Evolutionary conservation across 2,329 filamentous ascomycete species (phyloP), one percentile per base, ranked within the genome.

Genomic region (Cordyceps farinosa): DNA sequence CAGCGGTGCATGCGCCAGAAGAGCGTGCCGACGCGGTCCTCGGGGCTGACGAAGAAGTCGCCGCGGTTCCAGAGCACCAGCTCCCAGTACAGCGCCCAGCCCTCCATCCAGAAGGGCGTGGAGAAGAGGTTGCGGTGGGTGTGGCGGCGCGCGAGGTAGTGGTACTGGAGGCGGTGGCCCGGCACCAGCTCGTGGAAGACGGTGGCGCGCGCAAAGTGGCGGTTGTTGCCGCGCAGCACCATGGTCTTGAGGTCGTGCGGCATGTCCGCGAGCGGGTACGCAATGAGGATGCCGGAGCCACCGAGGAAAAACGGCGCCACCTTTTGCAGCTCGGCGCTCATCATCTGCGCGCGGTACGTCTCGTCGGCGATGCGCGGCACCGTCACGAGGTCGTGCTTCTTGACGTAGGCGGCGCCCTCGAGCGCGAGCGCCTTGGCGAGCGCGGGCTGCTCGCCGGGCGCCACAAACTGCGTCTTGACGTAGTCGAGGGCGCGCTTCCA

Each of bases 1-100:
- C 84, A 86, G 34, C 85, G 81, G 69, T 87, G 84, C 80, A 87
- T 85, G 15, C 83, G 78, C 84, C 84, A 87, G 70, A 86, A 87
- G 8, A 87, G 72, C 66, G 85, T 83, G 0, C 84, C 84, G 29
- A 87, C 77, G 45, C 77, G 77, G 65, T 86, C 81, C 64, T 83
- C 79, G 0, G 84, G 76, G 0, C 76, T 76, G 4, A 74, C 73
- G 62, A 80, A 78, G 67, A 85, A 87, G 66, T 80, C 78, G 36
- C 77, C 77, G 34, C 81, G 76, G 48, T 82, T 72, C 83, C 83
- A 87, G 17, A 87, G 75, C 22, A 85, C 69, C 67, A 86, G 75
- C 72, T 87, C 85, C 84, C 84, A 87, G 69, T 87, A 87, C 66
- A 86, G 78, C 10, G 84, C 81, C 84, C 84, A 87, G 22, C 84